Evolutionary conservation across 306 rosid genomes (phyloP).

Genomic region (Rubus parviflorus): DNA sequence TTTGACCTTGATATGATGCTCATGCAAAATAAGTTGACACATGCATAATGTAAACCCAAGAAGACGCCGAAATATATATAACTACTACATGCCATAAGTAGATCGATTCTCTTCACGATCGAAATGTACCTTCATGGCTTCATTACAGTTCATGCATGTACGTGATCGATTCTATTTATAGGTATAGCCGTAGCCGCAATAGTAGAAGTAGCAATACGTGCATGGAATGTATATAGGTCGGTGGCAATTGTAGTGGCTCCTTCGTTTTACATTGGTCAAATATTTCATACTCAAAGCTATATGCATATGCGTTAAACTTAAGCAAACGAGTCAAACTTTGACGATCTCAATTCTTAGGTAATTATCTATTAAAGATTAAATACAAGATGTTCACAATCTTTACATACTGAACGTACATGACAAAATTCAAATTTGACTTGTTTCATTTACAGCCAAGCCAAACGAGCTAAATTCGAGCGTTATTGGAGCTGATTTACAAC

Average conservation of each 20-base stretch:
- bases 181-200: background rate
- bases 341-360: no score
- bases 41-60: background rate
- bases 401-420: no score
- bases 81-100: no score
- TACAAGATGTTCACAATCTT: background rate
- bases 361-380: background rate
- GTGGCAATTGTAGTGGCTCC: background rate
- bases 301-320: no score
- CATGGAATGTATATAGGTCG: background rate
- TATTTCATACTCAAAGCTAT: no score
- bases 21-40: background rate
- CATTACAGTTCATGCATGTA: background rate
- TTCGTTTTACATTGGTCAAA: background rate
- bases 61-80: background rate
- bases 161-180: background rate
- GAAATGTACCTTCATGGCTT: background rate
- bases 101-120: background rate
- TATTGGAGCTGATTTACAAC: no score
- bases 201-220: background rate
- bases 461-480: no score
- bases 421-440: no score
- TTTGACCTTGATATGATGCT: conserved; percentile 7
- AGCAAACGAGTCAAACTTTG: background rate
- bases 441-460: no score